phyloP scores from a whole-genome alignment of 306 rosid genomes.

The Ammopiptanthus mongolicus region DNA sequence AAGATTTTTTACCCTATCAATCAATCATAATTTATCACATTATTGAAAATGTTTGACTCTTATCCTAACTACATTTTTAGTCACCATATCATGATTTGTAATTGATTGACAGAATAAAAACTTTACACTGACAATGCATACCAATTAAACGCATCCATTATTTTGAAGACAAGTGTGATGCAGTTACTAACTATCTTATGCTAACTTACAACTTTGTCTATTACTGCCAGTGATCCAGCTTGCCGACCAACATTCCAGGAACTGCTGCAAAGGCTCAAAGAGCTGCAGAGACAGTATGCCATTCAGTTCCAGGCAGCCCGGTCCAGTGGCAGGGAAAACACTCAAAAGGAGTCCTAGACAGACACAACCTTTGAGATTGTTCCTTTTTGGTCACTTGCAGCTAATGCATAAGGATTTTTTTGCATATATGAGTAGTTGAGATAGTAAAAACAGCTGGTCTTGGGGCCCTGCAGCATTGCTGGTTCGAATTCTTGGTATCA shows the following conservation, averaged over 20 bases:
- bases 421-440: slow-evolving; percentile 5
- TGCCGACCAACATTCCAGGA: slow-evolving; percentile 76
- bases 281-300: slow-evolving; percentile 54
- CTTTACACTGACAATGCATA: too few species aligned
- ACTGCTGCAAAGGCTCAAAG: slow-evolving; percentile 68
- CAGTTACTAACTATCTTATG: neutral
- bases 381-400: slow-evolving; percentile 26
- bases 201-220: slow-evolving; percentile 24
- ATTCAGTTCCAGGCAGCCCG: slow-evolving; percentile 80
- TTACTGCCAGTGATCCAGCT: slow-evolving; percentile 63
- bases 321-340: slow-evolving; percentile 40
- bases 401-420: slow-evolving; percentile 24
- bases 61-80: too few species aligned
- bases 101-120: too few species aligned
- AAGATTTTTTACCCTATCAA: too few species aligned
- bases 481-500: neutral
- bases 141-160: too few species aligned
- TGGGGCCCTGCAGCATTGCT: neutral
- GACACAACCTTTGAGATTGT: slow-evolving; percentile 1
- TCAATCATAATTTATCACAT: too few species aligned
- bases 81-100: too few species aligned
- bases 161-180: neutral
- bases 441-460: slow-evolving; percentile 5
- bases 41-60: too few species aligned
- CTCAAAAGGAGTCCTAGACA: slow-evolving; percentile 54